A percentile compares a stretch with the other conserved stretches of the same genome.
These are phyloP conservation scores for Stenogyne calaminthoides DNA, from an alignment of 305 asterid species.

Conservation along the genomic window DNA sequence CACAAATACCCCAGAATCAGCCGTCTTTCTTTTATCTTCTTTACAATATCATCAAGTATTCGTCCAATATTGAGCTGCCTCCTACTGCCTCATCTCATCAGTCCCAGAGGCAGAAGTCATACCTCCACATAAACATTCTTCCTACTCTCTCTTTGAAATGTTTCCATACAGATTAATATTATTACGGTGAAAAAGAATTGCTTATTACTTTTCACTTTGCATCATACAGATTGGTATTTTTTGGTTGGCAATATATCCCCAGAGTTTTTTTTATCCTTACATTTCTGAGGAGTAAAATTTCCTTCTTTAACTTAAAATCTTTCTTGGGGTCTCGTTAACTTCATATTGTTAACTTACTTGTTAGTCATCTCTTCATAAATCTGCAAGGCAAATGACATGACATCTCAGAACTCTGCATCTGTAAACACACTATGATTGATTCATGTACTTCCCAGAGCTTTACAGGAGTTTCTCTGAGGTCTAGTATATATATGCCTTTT, in stretches of 20 bases:
- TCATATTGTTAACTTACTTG: background rate
- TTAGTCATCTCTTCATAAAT: background rate
- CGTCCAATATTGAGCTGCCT: background rate
- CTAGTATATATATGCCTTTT: background rate
- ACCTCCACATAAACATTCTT: background rate
- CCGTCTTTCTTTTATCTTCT: background rate
- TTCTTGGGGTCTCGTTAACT: background rate
- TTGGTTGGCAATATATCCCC: background rate
- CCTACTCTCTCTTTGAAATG: background rate
- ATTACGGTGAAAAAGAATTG: background rate
- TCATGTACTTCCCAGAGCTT: background rate
- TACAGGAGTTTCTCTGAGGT: background rate
- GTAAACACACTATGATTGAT: conserved; percentile 10
- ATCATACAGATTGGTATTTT: background rate
- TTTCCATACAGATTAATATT: background rate
- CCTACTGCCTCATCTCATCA: background rate
- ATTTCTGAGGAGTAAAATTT: background rate
- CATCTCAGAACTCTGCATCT: conserved; percentile 1
- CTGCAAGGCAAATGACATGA: background rate
- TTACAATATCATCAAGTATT: background rate
- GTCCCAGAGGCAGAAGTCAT: background rate
- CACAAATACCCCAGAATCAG: background rate
- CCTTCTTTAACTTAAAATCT: background rate
- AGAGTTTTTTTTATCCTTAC: background rate
- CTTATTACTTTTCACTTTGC: background rate